phyloP scores from a whole-genome alignment of 106 monocot species.

The Dendrobium nobile region DNA sequence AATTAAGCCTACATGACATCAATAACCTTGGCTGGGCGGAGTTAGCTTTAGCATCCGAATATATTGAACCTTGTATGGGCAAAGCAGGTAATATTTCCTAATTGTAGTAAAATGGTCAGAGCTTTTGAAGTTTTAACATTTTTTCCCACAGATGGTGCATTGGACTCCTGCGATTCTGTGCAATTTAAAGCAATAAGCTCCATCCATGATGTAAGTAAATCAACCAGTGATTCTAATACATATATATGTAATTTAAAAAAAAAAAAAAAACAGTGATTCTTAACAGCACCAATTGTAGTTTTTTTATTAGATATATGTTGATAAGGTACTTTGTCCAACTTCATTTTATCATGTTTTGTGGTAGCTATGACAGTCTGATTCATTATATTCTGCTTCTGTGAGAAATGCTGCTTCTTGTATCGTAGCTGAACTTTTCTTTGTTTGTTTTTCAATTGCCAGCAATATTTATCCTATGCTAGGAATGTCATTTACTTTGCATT shows the following conservation, averaged over 20 bases:
- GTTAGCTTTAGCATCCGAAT: conserved; percentile 22
- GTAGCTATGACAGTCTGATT: not conserved
- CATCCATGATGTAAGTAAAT: conserved; percentile 3
- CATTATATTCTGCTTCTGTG: not conserved
- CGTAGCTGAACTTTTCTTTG: not conserved
- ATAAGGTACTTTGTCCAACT: not conserved
- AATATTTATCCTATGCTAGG: not conserved
- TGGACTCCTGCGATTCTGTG: not conserved
- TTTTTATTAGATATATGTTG: not conserved
- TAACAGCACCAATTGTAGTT: not conserved
- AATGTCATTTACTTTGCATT: not conserved
- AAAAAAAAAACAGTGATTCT: too few species aligned
- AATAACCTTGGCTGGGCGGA: conserved; percentile 49
- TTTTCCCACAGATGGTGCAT: conserved; percentile 1
- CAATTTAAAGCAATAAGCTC: not conserved
- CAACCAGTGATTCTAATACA: not conserved
- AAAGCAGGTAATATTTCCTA: conserved; percentile 21
- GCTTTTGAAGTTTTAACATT: conserved; percentile 1
- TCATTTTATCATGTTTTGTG: not conserved
- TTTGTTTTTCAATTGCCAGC: not conserved
- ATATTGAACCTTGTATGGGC: conserved; percentile 9
- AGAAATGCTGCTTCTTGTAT: not conserved
- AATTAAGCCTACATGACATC: conserved; percentile 37
- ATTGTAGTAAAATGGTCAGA: not conserved
- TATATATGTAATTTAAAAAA: too few species aligned